phyloP scores from a whole-genome alignment of 805 yeast genomes.

The Candida wancherniae region DNA sequence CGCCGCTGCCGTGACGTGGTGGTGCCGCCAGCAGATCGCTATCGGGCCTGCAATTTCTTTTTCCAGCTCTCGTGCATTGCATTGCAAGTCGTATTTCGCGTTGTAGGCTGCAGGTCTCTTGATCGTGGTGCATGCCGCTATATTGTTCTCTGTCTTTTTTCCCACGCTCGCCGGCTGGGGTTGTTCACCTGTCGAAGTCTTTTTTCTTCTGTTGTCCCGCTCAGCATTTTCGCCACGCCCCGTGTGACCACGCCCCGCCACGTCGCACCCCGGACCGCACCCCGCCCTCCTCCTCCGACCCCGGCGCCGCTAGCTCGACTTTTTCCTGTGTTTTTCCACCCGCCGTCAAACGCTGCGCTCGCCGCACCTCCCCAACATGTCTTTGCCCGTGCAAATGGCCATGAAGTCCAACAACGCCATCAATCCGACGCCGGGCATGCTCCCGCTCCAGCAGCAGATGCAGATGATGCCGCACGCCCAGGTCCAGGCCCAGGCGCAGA shows the following conservation, averaged over 20 bases:
- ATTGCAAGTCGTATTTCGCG: constrained; percentile 12
- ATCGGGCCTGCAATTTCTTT: constrained; percentile 4
- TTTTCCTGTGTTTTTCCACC: neutral
- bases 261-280: no score
- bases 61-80: constrained; percentile 3
- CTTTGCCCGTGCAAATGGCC: constrained; percentile 20
- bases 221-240: no score
- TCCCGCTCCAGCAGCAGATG: constrained; percentile 17
- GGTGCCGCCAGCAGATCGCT: no score
- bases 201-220: no score
- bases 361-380: constrained; percentile 8
- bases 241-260: no score
- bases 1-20: no score
- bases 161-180: constrained; percentile 10
- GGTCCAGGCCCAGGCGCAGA: constrained; percentile 13
- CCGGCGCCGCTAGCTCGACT: no score
- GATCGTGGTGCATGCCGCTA: constrained; percentile 10
- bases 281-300: no score
- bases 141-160: constrained; percentile 5
- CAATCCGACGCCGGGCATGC: constrained; percentile 10
- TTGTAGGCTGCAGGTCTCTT: constrained; percentile 11
- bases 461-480: constrained; percentile 17
- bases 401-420: constrained; percentile 15
- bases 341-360: neutral
- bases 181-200: no score